Base-by-base conservation (phyloP, 768 basidiomycete genomes). In the Flagelloscypha sp. region DNA sequence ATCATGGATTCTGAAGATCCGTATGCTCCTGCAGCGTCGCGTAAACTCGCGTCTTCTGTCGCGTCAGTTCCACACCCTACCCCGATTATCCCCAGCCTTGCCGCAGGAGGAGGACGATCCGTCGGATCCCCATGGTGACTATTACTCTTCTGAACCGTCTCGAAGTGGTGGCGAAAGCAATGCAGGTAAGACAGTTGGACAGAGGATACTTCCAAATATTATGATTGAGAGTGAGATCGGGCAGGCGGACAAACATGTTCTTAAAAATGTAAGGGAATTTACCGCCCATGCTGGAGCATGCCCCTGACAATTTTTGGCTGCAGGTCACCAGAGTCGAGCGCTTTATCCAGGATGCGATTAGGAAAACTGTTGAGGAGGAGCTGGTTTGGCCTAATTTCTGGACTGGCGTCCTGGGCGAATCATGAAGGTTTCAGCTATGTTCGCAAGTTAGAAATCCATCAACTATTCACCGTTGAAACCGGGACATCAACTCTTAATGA, bases 171-270 rank as follows among this genome's bases (percentile, higher is more conserved):
- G 59, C 68, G 7, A 88, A 88, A 49, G 79, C 79, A 18, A 61
- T 84, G 9, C 84, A n/a, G n/a, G n/a, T n/a, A n/a, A n/a, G n/a
- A n/a, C 86, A 1, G 69, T 84, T 5, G 90, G 93, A 1, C 80
- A 84, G 47, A 71, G 90, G 19, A 59, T 99, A 10, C 62, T 99
- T 15, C 88, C 88, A 1, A 75, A 77, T 9, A 87, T 95, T 27
- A 74, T 79, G 47, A 93, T 98, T 57, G 94, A 98, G 59, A 90
- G 86, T 50, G 93, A 97, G 65, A 94, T 98, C 33, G 94, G 94
- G 3, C 87, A 97, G 63, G 65, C 81, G 30, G 92, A 97, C 54
- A 94, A 92, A 44, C 93, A 98, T 62, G 87, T 95, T 8, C 53
- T 97, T 44, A 87, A 92, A 59, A 97, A 98, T 46, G 94, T n/a